A percentile compares a stretch with the other conserved stretches of the same genome.
These are phyloP conservation scores for Pseudopyrenochaeta lycopersici DNA, from an alignment of 2,329 filamentous ascomycete genomes.

Conservation along the genomic window DNA sequence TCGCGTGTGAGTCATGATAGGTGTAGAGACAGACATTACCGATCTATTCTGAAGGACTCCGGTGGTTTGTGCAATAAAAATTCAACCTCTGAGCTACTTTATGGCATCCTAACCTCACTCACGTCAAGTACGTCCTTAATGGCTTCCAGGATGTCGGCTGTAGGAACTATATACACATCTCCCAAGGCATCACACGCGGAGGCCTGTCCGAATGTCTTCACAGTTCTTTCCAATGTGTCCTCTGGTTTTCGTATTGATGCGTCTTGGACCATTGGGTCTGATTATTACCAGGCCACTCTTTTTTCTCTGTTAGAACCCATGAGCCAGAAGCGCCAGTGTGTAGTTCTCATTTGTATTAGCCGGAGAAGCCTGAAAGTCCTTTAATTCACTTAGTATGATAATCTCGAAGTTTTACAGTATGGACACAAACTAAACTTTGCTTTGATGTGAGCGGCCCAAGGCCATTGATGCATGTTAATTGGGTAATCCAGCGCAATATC, in stretches of 20 bases:
- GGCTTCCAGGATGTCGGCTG: constrained; percentile 11
- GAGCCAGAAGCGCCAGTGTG: constrained; percentile 8
- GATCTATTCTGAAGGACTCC: background rate
- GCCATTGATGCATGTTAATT: too few species aligned
- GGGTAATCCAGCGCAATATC: too few species aligned
- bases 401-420: background rate
- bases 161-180: constrained; percentile 12
- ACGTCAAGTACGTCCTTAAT: constrained; percentile 2
- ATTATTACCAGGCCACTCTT: background rate
- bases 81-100: background rate
- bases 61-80: background rate
- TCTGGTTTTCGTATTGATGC: background rate
- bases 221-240: background rate
- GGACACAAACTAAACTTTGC: background rate
- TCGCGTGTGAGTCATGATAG: too few species aligned
- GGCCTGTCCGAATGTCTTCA: constrained; percentile 5
- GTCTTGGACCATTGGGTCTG: background rate
- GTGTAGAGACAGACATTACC: too few species aligned
- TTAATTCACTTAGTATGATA: background rate
- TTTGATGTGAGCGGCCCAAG: background rate
- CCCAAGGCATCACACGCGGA: constrained; percentile 13
- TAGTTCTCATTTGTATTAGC: background rate
- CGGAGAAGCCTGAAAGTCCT: background rate
- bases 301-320: constrained; percentile 3
- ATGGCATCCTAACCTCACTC: background rate